Base-by-base conservation (phyloP, 2,329 filamentous ascomycete genomes). In the Fusarium euwallaceae region DNA sequence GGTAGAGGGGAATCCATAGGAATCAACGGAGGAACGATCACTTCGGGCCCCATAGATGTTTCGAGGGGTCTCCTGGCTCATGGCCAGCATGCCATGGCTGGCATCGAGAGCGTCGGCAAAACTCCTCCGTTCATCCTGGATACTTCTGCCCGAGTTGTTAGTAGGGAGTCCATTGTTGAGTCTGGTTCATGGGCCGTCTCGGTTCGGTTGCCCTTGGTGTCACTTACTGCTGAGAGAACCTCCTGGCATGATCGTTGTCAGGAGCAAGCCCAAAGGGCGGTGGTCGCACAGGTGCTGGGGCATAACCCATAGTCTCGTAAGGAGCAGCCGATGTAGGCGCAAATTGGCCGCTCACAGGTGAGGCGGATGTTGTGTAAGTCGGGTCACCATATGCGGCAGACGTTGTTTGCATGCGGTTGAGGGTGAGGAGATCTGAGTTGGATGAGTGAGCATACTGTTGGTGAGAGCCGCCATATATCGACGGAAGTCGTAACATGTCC, bases 51-150 rank as follows among this genome's bases (percentile, higher is more conserved):
- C 94, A 80, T 98, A 98, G 78, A 98, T 94, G 81, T 96, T 97
- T 72, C 95, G 89, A 14, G 95, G 95, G 1, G 95, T 98, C 78
- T 98, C 95, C 85, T 98, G 95, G 88, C 94, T 97, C 89, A 98
- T 94, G 41, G 95, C 95, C 29, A 98, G 90, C 94, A 98, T 98
- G 77, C 95, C 95, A 71, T 97, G 93, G 82, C 95, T 95, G 27
- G 95, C 95, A 82, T 98, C 96, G 66, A 98, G 91, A 32, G 95
- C 94, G 81, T 98, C 96, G 76, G 93, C 94, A 82, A 95, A 97
- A 78, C 92, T 93, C 77, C 92, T 83, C 87, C 92, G 81, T 85
- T 90, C 86, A 84, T 89, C 82, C 59, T 75, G 73, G 64, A 75
- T 73, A 62, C 70, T 73, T 29, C 72, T 75, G 63, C 76, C 73